A percentile compares a stretch with the other conserved stretches of the same genome.
Conservation (phyloP, 1,284 basidiomycete genomes). For the Stereum hirsutum region DNA sequence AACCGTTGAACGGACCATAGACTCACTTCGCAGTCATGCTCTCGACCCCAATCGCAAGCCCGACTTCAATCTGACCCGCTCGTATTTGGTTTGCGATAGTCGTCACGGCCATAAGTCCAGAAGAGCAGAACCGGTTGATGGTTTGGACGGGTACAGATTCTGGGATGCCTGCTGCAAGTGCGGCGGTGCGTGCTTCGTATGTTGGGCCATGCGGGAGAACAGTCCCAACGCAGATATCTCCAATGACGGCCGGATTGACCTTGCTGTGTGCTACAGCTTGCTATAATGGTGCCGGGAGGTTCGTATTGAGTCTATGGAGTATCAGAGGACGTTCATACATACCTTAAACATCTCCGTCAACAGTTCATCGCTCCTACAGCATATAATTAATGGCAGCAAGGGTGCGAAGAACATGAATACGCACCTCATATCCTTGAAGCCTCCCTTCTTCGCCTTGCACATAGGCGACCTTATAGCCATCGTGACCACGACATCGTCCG, state of each 20-base stretch:
- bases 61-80: conserved; percentile 77
- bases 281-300: background rate
- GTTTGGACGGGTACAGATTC: conserved; percentile 68
- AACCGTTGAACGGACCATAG: background rate
- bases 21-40: conserved; percentile 73
- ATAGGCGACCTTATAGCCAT: conserved; percentile 4
- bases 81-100: conserved; percentile 77
- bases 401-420: background rate
- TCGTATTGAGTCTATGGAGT: no score
- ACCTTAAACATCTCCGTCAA: conserved; percentile 6
- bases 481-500: conserved; percentile 3
- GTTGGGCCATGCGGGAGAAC: conserved; percentile 51
- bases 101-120: conserved; percentile 63
- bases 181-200: conserved; percentile 65
- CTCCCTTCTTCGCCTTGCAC: conserved; percentile 3
- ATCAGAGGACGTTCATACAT: background rate
- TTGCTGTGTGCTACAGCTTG: conserved; percentile 5
- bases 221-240: conserved; percentile 61
- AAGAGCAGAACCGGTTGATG: conserved; percentile 76
- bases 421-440: conserved; percentile 5
- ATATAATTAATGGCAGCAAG: background rate
- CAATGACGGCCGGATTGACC: conserved; percentile 4
- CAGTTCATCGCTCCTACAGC: conserved; percentile 4
- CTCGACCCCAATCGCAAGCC: conserved; percentile 79
- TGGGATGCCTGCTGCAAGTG: conserved; percentile 77